These are phyloP conservation scores for Haplosporangium gracile DNA, from an alignment of 192 early-diverging fungal genomes.

Conservation along the genomic window DNA sequence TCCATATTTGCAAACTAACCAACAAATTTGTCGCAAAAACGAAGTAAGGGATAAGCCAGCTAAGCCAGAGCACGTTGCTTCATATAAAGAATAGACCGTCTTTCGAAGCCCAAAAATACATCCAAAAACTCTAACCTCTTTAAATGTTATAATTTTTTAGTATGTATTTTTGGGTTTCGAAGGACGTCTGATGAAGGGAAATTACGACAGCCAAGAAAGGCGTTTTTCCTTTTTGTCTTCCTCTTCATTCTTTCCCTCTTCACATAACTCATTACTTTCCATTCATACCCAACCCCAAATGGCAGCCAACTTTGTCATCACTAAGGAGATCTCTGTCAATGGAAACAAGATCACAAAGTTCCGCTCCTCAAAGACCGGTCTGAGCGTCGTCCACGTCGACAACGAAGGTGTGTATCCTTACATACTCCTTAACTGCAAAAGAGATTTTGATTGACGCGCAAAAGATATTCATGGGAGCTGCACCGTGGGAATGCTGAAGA, in stretches of 20 bases:
- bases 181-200: too few relatives aligned
- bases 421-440: not conserved
- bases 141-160: too few relatives aligned
- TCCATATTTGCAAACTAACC: too few relatives aligned
- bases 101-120: too few relatives aligned
- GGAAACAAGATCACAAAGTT: conserved; percentile 66
- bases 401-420: conserved; percentile 59
- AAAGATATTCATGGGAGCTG: not conserved
- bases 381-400: conserved; percentile 67
- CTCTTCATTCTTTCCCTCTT: not conserved
- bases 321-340: conserved; percentile 60
- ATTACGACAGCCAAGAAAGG: too few relatives aligned
- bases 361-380: conserved; percentile 61
- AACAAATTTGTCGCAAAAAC: too few relatives aligned
- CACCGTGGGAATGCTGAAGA: not conserved
- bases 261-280: not conserved
- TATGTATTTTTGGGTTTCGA: too few relatives aligned
- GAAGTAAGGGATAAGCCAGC: too few relatives aligned
- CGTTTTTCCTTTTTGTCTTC: conserved; percentile 1
- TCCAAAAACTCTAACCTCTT: too few relatives aligned
- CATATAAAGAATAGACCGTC: too few relatives aligned
- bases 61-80: too few relatives aligned
- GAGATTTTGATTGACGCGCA: not conserved
- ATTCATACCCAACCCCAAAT: conserved; percentile 1
- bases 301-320: conserved; percentile 58